Evolutionary conservation across 495 filamentous ascomycete species (phyloP).

Genomic region (Trichoderma gamsii): DNA sequence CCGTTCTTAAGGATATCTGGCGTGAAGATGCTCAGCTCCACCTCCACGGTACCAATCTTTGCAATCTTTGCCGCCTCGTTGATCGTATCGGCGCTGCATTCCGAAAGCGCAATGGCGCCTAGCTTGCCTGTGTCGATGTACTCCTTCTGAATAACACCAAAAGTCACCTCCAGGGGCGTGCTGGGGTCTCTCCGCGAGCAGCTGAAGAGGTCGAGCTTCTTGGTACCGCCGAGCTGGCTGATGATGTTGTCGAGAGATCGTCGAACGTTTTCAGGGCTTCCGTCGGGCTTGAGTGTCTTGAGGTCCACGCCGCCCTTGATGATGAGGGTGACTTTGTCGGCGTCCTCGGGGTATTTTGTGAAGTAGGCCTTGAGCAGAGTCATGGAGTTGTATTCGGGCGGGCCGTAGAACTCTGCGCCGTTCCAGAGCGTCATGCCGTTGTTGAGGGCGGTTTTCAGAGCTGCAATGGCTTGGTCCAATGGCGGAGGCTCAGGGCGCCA

Average conservation of each 20-base stretch:
- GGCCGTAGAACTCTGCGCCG: slow-evolving; percentile 74
- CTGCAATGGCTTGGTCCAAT: slow-evolving; percentile 58
- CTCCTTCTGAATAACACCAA: slow-evolving; percentile 49
- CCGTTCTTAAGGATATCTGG: slow-evolving; percentile 69
- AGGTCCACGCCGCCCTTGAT: slow-evolving; percentile 55
- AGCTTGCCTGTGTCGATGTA: slow-evolving; percentile 71
- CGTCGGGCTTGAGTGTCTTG: slow-evolving; percentile 40
- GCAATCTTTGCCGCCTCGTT: slow-evolving; percentile 61
- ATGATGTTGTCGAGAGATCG: slow-evolving; percentile 64
- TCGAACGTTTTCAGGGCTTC: slow-evolving; percentile 56
- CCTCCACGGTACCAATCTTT: slow-evolving; percentile 69
- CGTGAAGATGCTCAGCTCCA: slow-evolving; percentile 68
- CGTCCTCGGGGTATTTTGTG: slow-evolving; percentile 60
- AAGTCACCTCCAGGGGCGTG: slow-evolving; percentile 42
- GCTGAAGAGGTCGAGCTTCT: slow-evolving; percentile 79
- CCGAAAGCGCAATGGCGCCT: slow-evolving; percentile 69
- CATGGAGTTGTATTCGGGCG: slow-evolving; percentile 60
- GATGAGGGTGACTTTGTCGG: slow-evolving; percentile 55
- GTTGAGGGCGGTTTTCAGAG: slow-evolving; percentile 60
- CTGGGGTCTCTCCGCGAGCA: slow-evolving; percentile 65
- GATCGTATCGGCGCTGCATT: slow-evolving; percentile 69
- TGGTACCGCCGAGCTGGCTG: slow-evolving; percentile 59
- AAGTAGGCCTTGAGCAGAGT: slow-evolving; percentile 61
- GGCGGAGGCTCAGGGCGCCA: slow-evolving; percentile 57
- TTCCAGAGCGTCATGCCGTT: slow-evolving; percentile 72